A percentile compares a stretch with the other conserved stretches of the same genome.
Evolutionary conservation across 2,329 filamentous ascomycete species (phyloP).

Genomic region (Cryphonectria carpinicola): DNA sequence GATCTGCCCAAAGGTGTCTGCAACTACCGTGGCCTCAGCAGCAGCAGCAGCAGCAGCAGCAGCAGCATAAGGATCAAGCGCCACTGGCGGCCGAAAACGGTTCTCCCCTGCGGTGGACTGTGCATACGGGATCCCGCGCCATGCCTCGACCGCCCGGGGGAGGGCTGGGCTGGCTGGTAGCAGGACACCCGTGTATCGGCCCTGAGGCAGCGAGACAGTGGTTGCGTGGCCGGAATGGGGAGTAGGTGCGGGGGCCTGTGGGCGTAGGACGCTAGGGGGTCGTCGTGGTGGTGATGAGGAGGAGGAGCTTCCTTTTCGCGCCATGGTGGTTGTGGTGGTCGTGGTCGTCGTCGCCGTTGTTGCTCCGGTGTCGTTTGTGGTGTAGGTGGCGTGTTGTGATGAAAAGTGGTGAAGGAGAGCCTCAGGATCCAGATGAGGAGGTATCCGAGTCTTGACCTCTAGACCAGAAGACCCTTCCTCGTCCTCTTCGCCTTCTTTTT

Average conservation of each 20-base stretch:
- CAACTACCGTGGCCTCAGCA: constrained; percentile 33
- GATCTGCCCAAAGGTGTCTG: constrained; percentile 42
- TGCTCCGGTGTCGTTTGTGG: background rate
- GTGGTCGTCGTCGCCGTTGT: background rate
- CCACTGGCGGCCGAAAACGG: constrained; percentile 50
- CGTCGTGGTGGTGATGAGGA: background rate
- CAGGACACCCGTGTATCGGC: constrained; percentile 45
- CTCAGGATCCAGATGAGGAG: background rate
- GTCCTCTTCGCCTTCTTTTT: no score
- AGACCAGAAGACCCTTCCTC: background rate
- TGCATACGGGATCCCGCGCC: constrained; percentile 55
- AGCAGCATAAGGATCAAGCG: constrained; percentile 32
- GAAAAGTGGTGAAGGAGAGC: background rate
- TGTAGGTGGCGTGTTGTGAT: background rate
- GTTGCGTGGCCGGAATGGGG: constrained; percentile 27
- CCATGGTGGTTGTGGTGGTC: constrained; percentile 11
- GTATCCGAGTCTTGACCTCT: background rate
- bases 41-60: constrained; percentile 1
- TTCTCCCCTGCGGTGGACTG: constrained; percentile 44
- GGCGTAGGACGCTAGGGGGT: constrained; percentile 21
- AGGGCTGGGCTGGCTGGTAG: constrained; percentile 36
- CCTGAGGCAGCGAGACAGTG: constrained; percentile 43
- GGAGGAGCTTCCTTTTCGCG: background rate
- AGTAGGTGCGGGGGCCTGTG: constrained; percentile 9
- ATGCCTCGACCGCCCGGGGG: constrained; percentile 50